A percentile compares a stretch with the other conserved stretches of the same genome.
Evolutionary conservation across 148 eudicot genomes (phyloP).

Genomic region (Silene latifolia): DNA sequence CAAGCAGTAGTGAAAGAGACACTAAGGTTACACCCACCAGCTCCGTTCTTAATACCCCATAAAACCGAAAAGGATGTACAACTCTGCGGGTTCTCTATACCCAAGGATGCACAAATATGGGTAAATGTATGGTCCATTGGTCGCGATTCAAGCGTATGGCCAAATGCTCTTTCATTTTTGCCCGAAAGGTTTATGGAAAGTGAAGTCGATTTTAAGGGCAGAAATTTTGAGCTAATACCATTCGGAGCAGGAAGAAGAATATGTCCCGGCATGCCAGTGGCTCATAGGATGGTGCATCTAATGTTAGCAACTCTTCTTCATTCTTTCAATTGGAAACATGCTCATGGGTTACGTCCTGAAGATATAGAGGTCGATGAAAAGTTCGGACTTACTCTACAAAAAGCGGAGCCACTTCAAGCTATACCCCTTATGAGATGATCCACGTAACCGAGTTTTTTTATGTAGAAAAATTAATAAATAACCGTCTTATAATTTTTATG

Average conservation of each 20-base stretch:
- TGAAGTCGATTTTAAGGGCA: constrained; percentile 16
- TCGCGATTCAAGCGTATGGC: constrained; percentile 30
- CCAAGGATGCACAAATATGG: constrained; percentile 32
- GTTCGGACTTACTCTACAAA: constrained; percentile 26
- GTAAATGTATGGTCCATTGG: constrained; percentile 37
- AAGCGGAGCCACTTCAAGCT: constrained; percentile 24
- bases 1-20: constrained; percentile 38
- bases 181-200: constrained; percentile 35
- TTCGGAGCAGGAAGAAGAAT: constrained; percentile 30
- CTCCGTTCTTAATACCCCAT: constrained; percentile 33
- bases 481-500: too few relatives aligned
- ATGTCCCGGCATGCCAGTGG: constrained; percentile 24
- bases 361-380: constrained; percentile 28
- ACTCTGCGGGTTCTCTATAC: constrained; percentile 26
- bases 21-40: constrained; percentile 28
- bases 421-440: constrained; percentile 19
- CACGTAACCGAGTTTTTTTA: too few relatives aligned
- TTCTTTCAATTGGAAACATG: constrained; percentile 33
- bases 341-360: constrained; percentile 14
- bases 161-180: constrained; percentile 14
- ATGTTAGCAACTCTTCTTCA: constrained; percentile 28
- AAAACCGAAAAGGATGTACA: constrained; percentile 18
- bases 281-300: constrained; percentile 26
- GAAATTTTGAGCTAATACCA: constrained; percentile 29
- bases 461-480: too few relatives aligned